These are phyloP conservation scores for Diversispora eburnea DNA, from an alignment of 192 early-diverging fungal genomes.

Conservation along the genomic window DNA sequence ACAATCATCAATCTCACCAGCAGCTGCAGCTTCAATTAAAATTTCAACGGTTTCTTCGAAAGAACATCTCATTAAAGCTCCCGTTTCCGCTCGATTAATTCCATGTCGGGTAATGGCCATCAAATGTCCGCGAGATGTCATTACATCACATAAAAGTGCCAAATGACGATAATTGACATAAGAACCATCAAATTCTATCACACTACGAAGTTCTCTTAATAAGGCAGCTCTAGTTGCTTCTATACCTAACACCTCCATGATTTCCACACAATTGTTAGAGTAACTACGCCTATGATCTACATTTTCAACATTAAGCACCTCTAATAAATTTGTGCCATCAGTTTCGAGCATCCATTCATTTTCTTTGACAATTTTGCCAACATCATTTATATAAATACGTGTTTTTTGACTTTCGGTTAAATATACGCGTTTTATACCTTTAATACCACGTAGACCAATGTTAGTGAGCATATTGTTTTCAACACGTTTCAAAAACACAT, in stretches of 20 bases:
- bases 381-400: conserved; percentile 45
- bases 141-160: conserved; percentile 91
- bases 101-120: conserved; percentile 98
- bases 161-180: conserved; percentile 99
- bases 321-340: conserved; percentile 86
- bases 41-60: conserved; percentile 99
- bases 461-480: conserved; percentile 84
- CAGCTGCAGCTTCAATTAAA: conserved; percentile 90
- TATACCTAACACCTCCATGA: conserved; percentile 89
- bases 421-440: conserved; percentile 80
- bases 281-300: conserved; percentile 79
- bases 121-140: conserved; percentile 88
- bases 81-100: conserved; percentile 94
- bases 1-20: conserved; percentile 91
- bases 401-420: conserved; percentile 59
- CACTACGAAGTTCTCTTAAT: conserved; percentile 83
- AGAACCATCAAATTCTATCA: conserved; percentile 93
- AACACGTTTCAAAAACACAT: conserved; percentile 82
- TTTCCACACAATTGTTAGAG: conserved; percentile 92
- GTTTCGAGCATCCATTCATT: conserved; percentile 85
- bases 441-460: conserved; percentile 85
- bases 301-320: conserved; percentile 80
- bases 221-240: conserved; percentile 92
- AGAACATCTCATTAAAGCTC: conserved; percentile 89
- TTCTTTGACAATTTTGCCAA: conserved; percentile 61